phyloP scores from a whole-genome alignment of 352 stramenopile species.

The Pseudoperonospora humuli region DNA sequence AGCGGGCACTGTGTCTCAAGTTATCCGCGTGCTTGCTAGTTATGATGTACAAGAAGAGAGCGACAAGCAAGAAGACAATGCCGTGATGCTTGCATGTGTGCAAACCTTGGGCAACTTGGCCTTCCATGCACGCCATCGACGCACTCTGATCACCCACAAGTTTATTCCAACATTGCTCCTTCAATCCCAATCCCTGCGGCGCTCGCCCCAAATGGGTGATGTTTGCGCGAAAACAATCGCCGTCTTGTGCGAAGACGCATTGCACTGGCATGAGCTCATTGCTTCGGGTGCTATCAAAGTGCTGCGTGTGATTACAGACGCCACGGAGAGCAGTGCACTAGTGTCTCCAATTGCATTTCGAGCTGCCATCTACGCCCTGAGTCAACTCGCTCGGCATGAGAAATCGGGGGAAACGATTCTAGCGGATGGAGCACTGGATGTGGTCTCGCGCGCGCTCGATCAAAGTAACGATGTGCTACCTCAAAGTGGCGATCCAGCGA shows the following conservation, averaged over 20 bases:
- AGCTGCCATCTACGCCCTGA: constrained; percentile 55
- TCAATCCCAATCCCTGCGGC: constrained; percentile 28
- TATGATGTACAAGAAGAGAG: constrained; percentile 4
- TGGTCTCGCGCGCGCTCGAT: constrained; percentile 37
- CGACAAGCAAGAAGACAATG: constrained; percentile 23
- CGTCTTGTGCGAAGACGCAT: constrained; percentile 54
- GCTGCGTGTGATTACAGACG: constrained; percentile 35
- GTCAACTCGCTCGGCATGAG: constrained; percentile 53
- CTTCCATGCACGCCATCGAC: constrained; percentile 49
- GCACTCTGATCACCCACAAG: constrained; percentile 45
- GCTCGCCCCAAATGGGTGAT: constrained; percentile 33
- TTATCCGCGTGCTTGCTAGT: constrained; percentile 41
- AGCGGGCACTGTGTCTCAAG: constrained; percentile 34
- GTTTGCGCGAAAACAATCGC: constrained; percentile 62
- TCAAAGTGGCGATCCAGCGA: constrained; percentile 4
- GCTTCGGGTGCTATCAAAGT: constrained; percentile 45
- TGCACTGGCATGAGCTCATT: constrained; percentile 44
- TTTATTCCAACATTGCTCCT: constrained; percentile 41
- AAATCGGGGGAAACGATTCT: constrained; percentile 36
- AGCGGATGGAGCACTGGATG: constrained; percentile 48
- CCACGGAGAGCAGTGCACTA: constrained; percentile 7
- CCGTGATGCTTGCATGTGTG: constrained; percentile 51
- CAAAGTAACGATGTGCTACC: constrained; percentile 1
- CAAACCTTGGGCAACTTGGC: constrained; percentile 69
- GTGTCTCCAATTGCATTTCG: constrained; percentile 26